Evolutionary conservation across 176 grass and related monocot genomes (phyloP), one percentile per base, ranked within the genome.

Genomic region (Poa annua): DNA sequence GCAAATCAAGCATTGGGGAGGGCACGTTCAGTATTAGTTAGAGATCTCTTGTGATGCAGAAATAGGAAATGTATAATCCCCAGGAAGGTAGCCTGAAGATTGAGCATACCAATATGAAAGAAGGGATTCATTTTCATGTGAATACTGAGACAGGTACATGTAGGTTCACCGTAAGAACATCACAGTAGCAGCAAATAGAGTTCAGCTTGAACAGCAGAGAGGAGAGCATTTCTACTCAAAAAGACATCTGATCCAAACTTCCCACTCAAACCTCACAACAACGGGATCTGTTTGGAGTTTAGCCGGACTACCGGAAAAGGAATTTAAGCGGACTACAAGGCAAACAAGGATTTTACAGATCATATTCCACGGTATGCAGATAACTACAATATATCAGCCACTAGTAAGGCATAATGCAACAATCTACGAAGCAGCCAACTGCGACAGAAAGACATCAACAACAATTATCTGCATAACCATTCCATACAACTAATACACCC

Each of bases 401-500:
- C 15, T 49, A 81, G 50, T 75, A 79, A 16, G 24, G 19, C 72
- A 74, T 45, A 55, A 45, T 45, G 55, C 42, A 49, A 29, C n/a
- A 72, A 67, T 49, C 53, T 72, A 72, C 41, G 1, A 34, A 68
- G 79, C 19, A 69, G 76, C 51, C 67, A 48, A 59, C 17, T 6
- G 7, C 36, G 25, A 60, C 21, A 71, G 19, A 66, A 45, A 70
- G 9, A 45, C 13, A 29, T 32, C 33, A 71, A 44, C 35, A 36
- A 85, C 19, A 19, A 82, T 25, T 53, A 42, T 36, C 44, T 38
- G 41, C 17, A 34, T 50, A 61, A 68, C 26, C 41, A 62, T 11
- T 72, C 24, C 74, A 16, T 71, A 35, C 42, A 85, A 17, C 8
- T 85, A 55, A 62, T 44, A 74, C 50, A 10, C 19, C 57, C 24